Base-by-base conservation (phyloP, 805 yeast genomes). In the Metschnikowia santaceciliae region DNA sequence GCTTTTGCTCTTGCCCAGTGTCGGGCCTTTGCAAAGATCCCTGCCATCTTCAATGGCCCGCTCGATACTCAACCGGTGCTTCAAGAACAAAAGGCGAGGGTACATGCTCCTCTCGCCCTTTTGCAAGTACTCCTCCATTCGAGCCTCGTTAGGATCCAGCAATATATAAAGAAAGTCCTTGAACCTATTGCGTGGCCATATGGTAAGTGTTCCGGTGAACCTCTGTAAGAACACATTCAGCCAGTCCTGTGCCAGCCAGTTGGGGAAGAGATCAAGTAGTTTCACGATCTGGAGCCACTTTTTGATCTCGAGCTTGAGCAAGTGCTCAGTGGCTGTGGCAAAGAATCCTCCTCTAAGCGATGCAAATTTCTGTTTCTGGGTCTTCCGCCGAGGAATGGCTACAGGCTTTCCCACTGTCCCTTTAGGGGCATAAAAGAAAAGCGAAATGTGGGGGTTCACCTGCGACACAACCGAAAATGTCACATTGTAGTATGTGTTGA, bases 331-430 rank as follows among this genome's bases (percentile, higher is more conserved):
- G 1, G 90, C 89, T 13, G 90, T 79, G 3, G 86, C 83, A 32
- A 88, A 61, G 55, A 88, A 86, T 1, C 94, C 95, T 7, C 95
- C 95, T 56, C 95, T 70, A 57, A 86, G 76, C 6, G 67, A 60
- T 4, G 74, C 75, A 49, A 61, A 71, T 50, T 64, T 66, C 44
- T 66, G 68, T 17, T 56, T 61, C 32, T 58, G 53, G 6, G 75
- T 69, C 46, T 66, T 67, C 0, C 86, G 76, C 46, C 75, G 75
- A 0, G 75, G 60, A 13, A 79, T 68, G 0, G 86, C 77, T 20
- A 88, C 88, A 0, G 95, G 95, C 50, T 85, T 73, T 0, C 95
- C 95, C 15, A 87, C 87, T 2, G 88, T 82, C 1, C 95, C 95
- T 57, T 84, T 78, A 22, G 92, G 90, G 6, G 90, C 86, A 62